Evolutionary conservation across 2,329 filamentous ascomycete genomes (phyloP).

Genomic region (Thermoascus crustaceus): DNA sequence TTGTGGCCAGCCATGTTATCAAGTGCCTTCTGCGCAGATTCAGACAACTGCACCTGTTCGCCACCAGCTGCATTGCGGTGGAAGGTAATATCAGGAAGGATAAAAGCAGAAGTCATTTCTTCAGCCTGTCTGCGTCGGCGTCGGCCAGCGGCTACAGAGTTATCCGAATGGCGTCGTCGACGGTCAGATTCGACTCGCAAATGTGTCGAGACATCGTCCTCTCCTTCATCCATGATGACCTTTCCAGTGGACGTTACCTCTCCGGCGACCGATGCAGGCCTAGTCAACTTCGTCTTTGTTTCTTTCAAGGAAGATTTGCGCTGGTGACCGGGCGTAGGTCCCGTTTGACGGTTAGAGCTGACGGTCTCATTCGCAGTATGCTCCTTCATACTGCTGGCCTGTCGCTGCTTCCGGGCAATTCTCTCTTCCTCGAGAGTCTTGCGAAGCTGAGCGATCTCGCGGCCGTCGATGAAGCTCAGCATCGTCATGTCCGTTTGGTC

Average conservation of each 20-base stretch:
- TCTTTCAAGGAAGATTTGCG: conserved; percentile 51
- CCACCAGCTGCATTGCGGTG: conserved; percentile 21
- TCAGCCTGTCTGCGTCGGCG: conserved; percentile 42
- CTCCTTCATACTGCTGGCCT: conserved; percentile 23
- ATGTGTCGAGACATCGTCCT: conserved; percentile 19
- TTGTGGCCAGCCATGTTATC: conserved; percentile 41
- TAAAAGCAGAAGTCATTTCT: conserved; percentile 58
- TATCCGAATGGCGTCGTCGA: conserved; percentile 33
- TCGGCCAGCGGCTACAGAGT: conserved; percentile 42
- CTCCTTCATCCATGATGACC: conserved; percentile 18
- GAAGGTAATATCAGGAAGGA: conserved; percentile 56
- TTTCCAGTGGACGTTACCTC: conserved; percentile 26
- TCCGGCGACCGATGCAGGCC: conserved; percentile 27
- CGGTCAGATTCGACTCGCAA: conserved; percentile 22
- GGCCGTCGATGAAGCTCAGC: conserved; percentile 46
- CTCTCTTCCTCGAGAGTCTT: conserved; percentile 49
- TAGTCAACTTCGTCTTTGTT: conserved; percentile 27
- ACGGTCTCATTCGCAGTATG: conserved; percentile 33
- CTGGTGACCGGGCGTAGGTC: conserved; percentile 29
- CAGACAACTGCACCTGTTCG: conserved; percentile 28
- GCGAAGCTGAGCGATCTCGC: conserved; percentile 47
- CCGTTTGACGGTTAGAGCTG: conserved; percentile 28
- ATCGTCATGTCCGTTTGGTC: conserved; percentile 41
- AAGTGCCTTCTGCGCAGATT: conserved; percentile 33
- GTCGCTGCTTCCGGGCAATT: conserved; percentile 34